Conservation (phyloP, 176 grass and related monocot species). For the Phragmites australis region DNA sequence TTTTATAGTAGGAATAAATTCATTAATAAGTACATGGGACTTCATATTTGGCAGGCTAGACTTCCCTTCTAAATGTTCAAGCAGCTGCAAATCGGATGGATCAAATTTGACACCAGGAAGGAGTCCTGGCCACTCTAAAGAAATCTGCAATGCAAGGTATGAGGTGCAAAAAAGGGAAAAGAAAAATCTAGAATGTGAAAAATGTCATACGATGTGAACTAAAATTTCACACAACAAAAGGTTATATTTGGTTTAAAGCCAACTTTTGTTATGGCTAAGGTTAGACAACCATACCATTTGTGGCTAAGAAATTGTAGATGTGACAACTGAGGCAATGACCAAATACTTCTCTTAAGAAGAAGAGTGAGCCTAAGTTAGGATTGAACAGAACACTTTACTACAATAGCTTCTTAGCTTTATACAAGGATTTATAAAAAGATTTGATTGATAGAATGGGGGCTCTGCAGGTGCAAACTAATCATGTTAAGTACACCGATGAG, state of each 20-base stretch:
- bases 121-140: slow-evolving; percentile 57
- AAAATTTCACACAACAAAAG: neutral
- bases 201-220: neutral
- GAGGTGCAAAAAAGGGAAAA: neutral
- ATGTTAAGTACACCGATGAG: neutral
- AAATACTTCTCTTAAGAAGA: neutral
- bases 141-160: slow-evolving; percentile 50
- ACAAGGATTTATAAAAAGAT: neutral
- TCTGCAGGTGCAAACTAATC: neutral
- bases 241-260: neutral
- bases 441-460: neutral
- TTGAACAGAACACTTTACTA: neutral
- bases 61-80: slow-evolving; percentile 74
- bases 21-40: slow-evolving; percentile 50
- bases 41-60: slow-evolving; percentile 31
- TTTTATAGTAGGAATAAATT: slow-evolving; percentile 72
- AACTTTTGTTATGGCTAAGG: neutral
- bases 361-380: neutral
- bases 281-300: neutral
- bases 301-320: neutral
- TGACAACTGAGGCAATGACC: neutral
- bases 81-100: slow-evolving; percentile 61
- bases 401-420: neutral
- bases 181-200: neutral
- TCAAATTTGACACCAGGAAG: slow-evolving; percentile 81